phyloP scores from a whole-genome alignment of 192 early-diverging fungal species.

The Entomortierella parvispora region DNA sequence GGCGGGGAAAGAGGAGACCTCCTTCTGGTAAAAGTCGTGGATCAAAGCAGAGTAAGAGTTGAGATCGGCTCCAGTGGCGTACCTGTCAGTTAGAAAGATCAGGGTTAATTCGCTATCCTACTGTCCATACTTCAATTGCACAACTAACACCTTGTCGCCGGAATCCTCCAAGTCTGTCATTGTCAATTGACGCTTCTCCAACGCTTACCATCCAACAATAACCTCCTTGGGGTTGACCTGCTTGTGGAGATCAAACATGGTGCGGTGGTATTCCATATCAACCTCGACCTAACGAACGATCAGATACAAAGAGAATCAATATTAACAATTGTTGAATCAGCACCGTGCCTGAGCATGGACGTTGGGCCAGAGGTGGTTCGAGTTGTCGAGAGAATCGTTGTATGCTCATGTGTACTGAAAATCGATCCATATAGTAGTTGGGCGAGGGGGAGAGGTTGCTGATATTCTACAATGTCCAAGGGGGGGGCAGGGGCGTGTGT shows the following conservation, averaged over 20 bases:
- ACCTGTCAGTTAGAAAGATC: slow-evolving; percentile 46
- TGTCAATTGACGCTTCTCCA: too few relatives aligned
- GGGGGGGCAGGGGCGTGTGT: not conserved
- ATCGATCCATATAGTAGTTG: too few relatives aligned
- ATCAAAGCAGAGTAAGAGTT: slow-evolving; percentile 77
- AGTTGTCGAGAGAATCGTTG: too few relatives aligned
- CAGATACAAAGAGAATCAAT: not conserved
- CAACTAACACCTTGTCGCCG: too few relatives aligned
- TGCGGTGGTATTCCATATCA: slow-evolving; percentile 89
- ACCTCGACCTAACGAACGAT: slow-evolving; percentile 70
- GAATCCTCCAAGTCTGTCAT: too few relatives aligned
- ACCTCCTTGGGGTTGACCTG: slow-evolving; percentile 89
- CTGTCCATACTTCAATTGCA: too few relatives aligned
- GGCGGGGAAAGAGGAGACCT: slow-evolving; percentile 77
- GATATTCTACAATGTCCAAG: not conserved
- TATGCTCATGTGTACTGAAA: too few relatives aligned
- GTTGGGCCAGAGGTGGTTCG: too few relatives aligned
- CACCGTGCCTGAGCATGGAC: too few relatives aligned
- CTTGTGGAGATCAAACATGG: slow-evolving; percentile 90
- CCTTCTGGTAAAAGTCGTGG: slow-evolving; percentile 84
- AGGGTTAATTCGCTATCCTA: not conserved
- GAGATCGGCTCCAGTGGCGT: slow-evolving; percentile 75
- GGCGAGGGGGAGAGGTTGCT: not conserved
- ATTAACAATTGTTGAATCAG: not conserved
- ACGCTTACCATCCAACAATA: slow-evolving; percentile 87